phyloP scores from a whole-genome alignment of 768 basidiomycete species.

The Tylopilus rubrobrunneus region DNA sequence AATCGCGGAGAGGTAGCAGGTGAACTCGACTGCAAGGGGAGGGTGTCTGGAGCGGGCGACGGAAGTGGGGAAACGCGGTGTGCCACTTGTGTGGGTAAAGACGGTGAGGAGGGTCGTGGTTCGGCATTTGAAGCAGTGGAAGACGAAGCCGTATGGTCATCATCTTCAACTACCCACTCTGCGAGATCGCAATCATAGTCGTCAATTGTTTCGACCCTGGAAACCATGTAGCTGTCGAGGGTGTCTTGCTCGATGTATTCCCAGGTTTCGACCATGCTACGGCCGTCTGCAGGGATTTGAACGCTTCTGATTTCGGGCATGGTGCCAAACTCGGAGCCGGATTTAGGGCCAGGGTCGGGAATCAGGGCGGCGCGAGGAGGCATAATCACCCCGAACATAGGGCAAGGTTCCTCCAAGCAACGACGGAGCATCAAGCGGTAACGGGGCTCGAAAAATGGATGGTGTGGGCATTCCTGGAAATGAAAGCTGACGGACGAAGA shows the following conservation, averaged over 20 bases:
- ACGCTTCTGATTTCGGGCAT: conserved; percentile 88
- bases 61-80: conserved; percentile 10
- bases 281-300: conserved; percentile 84
- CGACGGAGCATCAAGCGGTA: conserved; percentile 96
- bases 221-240: conserved; percentile 89
- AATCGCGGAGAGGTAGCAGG: conserved; percentile 1
- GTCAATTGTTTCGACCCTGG: conserved; percentile 61
- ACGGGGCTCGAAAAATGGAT: conserved; percentile 93
- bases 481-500: conserved; percentile 85
- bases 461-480: conserved; percentile 91
- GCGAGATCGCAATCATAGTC: conserved; percentile 34
- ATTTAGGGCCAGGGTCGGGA: conserved; percentile 14
- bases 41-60: too few species aligned
- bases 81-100: conserved; percentile 13
- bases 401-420: conserved; percentile 73
- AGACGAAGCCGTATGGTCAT: conserved; percentile 8
- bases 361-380: conserved; percentile 43
- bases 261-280: conserved; percentile 79
- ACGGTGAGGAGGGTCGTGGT: not conserved
- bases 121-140: conserved; percentile 4
- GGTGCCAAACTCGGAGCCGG: conserved; percentile 69
- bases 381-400: conserved; percentile 94
- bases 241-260: conserved; percentile 69
- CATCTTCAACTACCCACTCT: conserved; percentile 22
- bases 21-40: conserved; percentile 3